Evolutionary conservation across 768 basidiomycete species (phyloP), one percentile per base, ranked within the genome.

Genomic region (Ramaria sp.): DNA sequence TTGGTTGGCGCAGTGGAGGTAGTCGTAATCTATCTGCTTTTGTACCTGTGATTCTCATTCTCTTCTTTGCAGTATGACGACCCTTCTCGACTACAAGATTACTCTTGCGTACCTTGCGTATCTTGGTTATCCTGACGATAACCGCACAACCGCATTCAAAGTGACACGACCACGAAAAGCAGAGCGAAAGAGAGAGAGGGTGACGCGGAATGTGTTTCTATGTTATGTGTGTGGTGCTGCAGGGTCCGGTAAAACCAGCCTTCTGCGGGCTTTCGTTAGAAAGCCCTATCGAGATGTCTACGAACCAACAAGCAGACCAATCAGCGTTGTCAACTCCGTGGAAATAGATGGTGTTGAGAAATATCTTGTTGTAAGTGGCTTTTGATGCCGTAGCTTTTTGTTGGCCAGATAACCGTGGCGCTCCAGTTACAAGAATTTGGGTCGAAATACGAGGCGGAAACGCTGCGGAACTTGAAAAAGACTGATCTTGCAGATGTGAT

Each of bases 1-100:
- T 1, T 99, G 95, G 95, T 71, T 98, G 25, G 95, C 95, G 18
- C 94, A 96, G 65, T 99, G 95, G 95, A 95, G 90, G 93, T 92
- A 50, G 60, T 66, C 32, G n/a, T 38, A 27, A 52, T 28, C n/a
- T 32, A 32, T 30, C 38, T 39, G 34, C 20, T 16, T 55, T 43
- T 39, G 32, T 54, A 38, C 49, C 50, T 36, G 47, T 32, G 12
- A 39, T 34, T 45, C 36, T 52, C 53, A 16, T 28, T 44, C 38
- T 12, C 4, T 49, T 49, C 24, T 15, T 1, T 38, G 5, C 58
- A 97, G 94, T 64, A 96, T 98, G 94, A 94, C 93, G 1, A 99
- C 95, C 0, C 75, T 98, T 0, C 77, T 98, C n/a, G 90, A 96
- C 59, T 85, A 95, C 62, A 85, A 81, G 66, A 88, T 85, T 15